phyloP scores from a whole-genome alignment of 2,329 filamentous ascomycete species.

The Penicillium glabrum region DNA sequence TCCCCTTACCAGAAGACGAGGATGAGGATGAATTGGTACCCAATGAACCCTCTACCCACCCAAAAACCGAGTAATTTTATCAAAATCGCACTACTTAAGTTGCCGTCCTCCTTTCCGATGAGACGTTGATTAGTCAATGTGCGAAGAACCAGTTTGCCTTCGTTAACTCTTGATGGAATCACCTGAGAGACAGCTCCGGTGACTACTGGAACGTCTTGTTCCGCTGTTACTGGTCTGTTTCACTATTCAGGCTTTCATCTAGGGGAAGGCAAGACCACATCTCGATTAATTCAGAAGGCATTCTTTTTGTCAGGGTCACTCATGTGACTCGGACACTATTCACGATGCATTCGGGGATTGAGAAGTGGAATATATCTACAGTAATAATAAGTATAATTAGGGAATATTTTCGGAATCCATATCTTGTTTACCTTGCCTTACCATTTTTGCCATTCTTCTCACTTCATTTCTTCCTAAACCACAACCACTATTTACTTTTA shows the following conservation, averaged over 20 bases:
- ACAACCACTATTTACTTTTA: neutral
- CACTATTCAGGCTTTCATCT: conserved; percentile 21
- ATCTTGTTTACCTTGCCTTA: neutral
- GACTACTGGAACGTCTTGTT: conserved; percentile 34
- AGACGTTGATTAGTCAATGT: conserved; percentile 96
- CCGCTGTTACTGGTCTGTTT: conserved; percentile 23
- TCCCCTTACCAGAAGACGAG: conserved; percentile 56
- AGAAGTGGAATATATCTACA: conserved; percentile 25
- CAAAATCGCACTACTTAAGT: conserved; percentile 85
- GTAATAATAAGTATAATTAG: neutral
- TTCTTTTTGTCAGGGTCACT: neutral
- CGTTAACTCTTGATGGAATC: conserved; percentile 29
- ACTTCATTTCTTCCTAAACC: neutral
- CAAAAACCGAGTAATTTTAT: conserved; percentile 25
- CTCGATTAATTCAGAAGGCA: conserved; percentile 22
- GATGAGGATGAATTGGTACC: conserved; percentile 42
- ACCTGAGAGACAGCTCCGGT: conserved; percentile 26
- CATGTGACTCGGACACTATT: neutral
- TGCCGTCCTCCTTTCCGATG: conserved; percentile 78
- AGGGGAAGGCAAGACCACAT: conserved; percentile 32
- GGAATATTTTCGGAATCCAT: neutral
- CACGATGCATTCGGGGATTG: conserved; percentile 29
- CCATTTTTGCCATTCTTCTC: neutral
- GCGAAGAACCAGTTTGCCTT: conserved; percentile 67
- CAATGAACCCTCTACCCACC: conserved; percentile 10